Base-by-base conservation (phyloP, 2,329 filamentous ascomycete species). In the Biscogniauxia sp. region DNA sequence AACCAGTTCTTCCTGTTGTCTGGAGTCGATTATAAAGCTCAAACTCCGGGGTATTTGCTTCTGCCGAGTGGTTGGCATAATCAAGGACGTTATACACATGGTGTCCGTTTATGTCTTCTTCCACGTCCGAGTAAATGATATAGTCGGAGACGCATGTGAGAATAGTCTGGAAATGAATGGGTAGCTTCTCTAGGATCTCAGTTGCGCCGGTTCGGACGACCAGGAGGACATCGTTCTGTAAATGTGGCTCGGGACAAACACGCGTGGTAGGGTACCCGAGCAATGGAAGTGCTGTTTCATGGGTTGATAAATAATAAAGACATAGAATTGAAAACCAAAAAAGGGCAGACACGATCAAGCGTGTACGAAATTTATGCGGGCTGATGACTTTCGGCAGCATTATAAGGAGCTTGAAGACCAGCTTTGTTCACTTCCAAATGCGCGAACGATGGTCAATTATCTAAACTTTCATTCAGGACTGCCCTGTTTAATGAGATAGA, bases 11-110 rank as follows among this genome's bases (percentile, higher is more conserved):
- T 3, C 63, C 65, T 13, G 54, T 52, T 0, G 58, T 53, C 20
- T 54, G 65, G 26, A 69, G 62, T 23, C 60, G 65, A 6, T 67
- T 61, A 51, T 72, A 72, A 1, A 70, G 37, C 54, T 63, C 59
- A 58, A 70, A 70, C 13, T 71, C 64, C 0, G 65, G 61, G 20
- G 59, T 51, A 1, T n/a, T 56, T 19, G 51, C 55, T 19, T 32
- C 62, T 8, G 65, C 13, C 7, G 57, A 2, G 0, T 60, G 26
- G 37, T 45, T 60, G 20, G 55, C 32, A 19, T 32, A 57, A 20
- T 61, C 55, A 9, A 66, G 63, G 26, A 65, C 57, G 17, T 66
- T 61, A 41, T 57, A n/a, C 1, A 54, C 49, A 51, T 62, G 55
- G 28, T 65, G 58, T 2, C 65, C 65, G 5, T 65, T 61, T 26